These are phyloP conservation scores for Oryza meridionalis DNA, from an alignment of 176 grass and related monocot species.

Conservation along the genomic window DNA sequence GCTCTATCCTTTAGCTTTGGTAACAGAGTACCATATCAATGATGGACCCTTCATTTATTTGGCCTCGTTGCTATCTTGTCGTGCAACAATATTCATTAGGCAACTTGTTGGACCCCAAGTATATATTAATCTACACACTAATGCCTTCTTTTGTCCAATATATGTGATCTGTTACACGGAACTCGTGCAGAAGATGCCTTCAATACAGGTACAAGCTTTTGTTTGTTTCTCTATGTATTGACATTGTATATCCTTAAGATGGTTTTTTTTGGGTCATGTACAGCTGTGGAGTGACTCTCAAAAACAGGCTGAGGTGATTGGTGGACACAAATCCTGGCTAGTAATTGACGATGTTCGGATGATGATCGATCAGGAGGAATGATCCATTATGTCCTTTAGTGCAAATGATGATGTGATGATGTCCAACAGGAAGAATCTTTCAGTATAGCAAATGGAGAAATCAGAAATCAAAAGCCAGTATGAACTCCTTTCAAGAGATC, in stretches of 20 bases:
- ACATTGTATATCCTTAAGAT: slow-evolving; percentile 44
- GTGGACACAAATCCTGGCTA: slow-evolving; percentile 79
- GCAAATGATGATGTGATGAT: background rate
- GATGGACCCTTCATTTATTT: slow-evolving; percentile 38
- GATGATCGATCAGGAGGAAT: slow-evolving; percentile 88
- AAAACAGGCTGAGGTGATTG: slow-evolving; percentile 72
- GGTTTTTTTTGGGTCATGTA: slow-evolving; percentile 33
- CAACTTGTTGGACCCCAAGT: slow-evolving; percentile 26
- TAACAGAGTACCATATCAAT: slow-evolving; percentile 44
- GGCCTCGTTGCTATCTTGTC: slow-evolving; percentile 47
- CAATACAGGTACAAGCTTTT: slow-evolving; percentile 81
- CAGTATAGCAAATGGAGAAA: background rate
- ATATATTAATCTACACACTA: slow-evolving; percentile 45
- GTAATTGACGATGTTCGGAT: slow-evolving; percentile 72
- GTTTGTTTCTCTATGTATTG: slow-evolving; percentile 39
- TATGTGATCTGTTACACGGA: slow-evolving; percentile 31
- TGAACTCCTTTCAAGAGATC: slow-evolving; percentile 15
- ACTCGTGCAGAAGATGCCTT: slow-evolving; percentile 89
- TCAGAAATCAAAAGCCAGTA: slow-evolving; percentile 1
- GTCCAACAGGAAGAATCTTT: background rate
- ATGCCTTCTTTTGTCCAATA: slow-evolving; percentile 48
- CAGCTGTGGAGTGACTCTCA: slow-evolving; percentile 72
- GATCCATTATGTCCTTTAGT: slow-evolving; percentile 15
- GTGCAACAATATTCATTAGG: slow-evolving; percentile 26
- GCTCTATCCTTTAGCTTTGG: slow-evolving; percentile 47